Conservation (phyloP, 495 filamentous ascomycete genomes). For the Halenospora varia region DNA sequence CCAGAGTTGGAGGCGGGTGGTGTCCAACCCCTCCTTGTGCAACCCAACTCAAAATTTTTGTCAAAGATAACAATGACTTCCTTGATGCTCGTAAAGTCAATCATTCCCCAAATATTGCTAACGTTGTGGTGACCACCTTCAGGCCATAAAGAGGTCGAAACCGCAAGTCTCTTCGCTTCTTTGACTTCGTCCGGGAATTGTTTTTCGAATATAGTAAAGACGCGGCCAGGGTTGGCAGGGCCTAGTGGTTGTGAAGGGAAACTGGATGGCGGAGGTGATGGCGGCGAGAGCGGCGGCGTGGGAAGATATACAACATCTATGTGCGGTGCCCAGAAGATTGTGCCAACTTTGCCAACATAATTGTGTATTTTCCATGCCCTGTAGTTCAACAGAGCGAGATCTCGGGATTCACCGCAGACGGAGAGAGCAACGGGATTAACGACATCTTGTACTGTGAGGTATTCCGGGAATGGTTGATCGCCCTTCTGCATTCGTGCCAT, state of each 20-base stretch:
- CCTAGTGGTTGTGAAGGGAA: too few species aligned
- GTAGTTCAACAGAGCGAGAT: not conserved
- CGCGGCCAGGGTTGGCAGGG: too few species aligned
- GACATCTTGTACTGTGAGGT: not conserved
- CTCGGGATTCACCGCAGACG: not conserved
- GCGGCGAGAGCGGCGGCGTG: not conserved
- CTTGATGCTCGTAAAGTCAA: not conserved
- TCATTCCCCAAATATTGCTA: not conserved
- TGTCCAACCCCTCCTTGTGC: not conserved
- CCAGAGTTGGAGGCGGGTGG: not conserved
- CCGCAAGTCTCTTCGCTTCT: not conserved
- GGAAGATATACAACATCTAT: not conserved
- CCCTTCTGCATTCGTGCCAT: not conserved
- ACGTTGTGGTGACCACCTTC: not conserved
- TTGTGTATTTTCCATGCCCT: not conserved
- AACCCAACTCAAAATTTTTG: not conserved
- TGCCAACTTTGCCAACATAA: not conserved
- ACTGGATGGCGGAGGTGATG: not conserved
- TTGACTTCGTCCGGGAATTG: not conserved
- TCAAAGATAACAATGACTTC: not conserved
- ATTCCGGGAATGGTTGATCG: not conserved
- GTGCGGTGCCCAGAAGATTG: not conserved
- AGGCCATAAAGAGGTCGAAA: not conserved
- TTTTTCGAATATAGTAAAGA: too few species aligned
- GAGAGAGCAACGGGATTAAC: not conserved